Base-by-base conservation (phyloP, 1,139 yeast species). In the Ashbya aceris region DNA sequence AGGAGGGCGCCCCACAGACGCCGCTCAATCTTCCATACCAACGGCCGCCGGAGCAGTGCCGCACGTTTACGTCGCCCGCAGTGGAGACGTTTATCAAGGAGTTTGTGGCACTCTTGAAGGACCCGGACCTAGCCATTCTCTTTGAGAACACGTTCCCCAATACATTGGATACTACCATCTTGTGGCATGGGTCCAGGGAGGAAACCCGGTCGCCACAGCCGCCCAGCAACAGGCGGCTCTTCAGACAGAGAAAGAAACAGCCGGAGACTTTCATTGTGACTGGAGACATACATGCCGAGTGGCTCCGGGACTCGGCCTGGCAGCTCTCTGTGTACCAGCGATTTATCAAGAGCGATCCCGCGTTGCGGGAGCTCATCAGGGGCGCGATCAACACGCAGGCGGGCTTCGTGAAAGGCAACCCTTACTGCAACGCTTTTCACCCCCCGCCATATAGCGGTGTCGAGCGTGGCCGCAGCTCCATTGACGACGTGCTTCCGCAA, bases 381-480 rank as follows among this genome's bases (percentile, higher is more conserved):
- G 96, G 96, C 4, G 94, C 95, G 2, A 83, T 86, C 42, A 74
- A 77, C 47, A 83, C 87, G 17, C 96, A 86, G 58, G 83, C 86
- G 0, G 64, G 69, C 23, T 83, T 73, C 53, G 68, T 86, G 11
- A 52, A 65, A 29, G 67, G 66, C 30, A 73, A 81, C 7, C 95
- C 95, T 0, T 86, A 83, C 60, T 86, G 96, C 63, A 86, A 86
- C 60, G 95, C 95, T 0, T 86, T 84, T 66, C 94, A 86, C 53
- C 94, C 95, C 2, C 95, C 95, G 0, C 70, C 71, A 0, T 73
- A 68, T 3, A 75, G 85, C 2, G 71, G 71, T 0, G 71, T 83
- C 20, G 67, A 65, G 38, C 63, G 66, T 35, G 78, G 75, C 10
- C 64, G 73, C 3, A 71, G 84, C 5, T 76, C 80, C 1, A 66